phyloP scores from a whole-genome alignment of 257 asterid genomes.

The Jacaranda mimosifolia region DNA sequence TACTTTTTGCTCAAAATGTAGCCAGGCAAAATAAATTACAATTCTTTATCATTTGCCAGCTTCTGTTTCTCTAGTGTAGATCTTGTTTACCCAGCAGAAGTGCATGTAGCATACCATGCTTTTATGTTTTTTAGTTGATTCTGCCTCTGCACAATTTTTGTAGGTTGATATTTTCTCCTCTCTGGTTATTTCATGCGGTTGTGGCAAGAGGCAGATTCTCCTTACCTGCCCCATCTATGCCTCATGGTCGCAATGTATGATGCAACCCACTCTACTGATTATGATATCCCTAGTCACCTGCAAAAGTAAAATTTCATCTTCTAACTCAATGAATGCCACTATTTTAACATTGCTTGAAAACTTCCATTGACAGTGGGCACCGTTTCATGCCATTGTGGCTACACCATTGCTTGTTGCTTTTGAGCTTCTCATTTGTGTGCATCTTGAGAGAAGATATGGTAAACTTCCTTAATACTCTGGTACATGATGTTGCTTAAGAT shows the following conservation, averaged over 20 bases:
- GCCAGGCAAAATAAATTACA: background rate
- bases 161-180: constrained; percentile 85
- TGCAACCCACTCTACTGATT: constrained; percentile 27
- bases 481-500: background rate
- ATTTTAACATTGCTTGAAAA: constrained; percentile 34
- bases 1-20: background rate
- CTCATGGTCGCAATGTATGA: constrained; percentile 91
- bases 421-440: constrained; percentile 89
- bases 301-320: background rate
- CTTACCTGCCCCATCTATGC: constrained; percentile 96
- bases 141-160: constrained; percentile 26
- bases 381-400: constrained; percentile 87
- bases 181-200: constrained; percentile 94
- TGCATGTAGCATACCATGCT: background rate
- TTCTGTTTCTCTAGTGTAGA: background rate
- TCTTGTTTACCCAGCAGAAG: background rate
- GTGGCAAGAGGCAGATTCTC: constrained; percentile 98
- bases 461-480: constrained; percentile 38
- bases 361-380: constrained; percentile 88
- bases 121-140: constrained; percentile 20
- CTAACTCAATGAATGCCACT: constrained; percentile 11
- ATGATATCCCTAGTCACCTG: constrained; percentile 5
- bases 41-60: background rate
- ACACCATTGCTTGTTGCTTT: constrained; percentile 91
- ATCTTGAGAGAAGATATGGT: constrained; percentile 78